Percentiles rank a stretch among this genome's conserved stretches.
Conservation (phyloP, 129 eudicot genomes). For the Smallanthus sonchifolius region DNA sequence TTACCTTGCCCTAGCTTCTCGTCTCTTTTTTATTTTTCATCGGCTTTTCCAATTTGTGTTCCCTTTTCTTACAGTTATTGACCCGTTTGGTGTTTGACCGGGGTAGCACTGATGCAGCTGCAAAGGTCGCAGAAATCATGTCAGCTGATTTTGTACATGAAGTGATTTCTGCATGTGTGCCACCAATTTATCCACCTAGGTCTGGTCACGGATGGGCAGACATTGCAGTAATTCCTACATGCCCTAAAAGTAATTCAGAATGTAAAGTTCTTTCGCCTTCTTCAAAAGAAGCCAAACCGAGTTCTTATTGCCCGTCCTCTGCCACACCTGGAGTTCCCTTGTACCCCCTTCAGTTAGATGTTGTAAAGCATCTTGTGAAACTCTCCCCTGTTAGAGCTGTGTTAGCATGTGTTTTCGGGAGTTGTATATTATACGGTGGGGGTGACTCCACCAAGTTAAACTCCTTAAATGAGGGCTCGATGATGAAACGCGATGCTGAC, state of each 20-base stretch:
- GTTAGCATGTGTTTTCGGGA: conserved; percentile 92
- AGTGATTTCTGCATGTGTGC: conserved; percentile 97
- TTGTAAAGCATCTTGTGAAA: conserved; percentile 88
- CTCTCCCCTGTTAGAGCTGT: conserved; percentile 94
- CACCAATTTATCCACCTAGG: conserved; percentile 95
- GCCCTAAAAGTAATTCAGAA: conserved; percentile 48
- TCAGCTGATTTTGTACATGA: conserved; percentile 95
- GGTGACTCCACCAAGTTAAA: conserved; percentile 57
- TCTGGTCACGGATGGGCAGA: conserved; percentile 98
- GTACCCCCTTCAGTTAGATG: conserved; percentile 90
- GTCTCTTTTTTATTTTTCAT: background rate
- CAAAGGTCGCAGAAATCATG: conserved; percentile 94
- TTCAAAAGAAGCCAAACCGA: conserved; percentile 69
- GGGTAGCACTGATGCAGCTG: conserved; percentile 99
- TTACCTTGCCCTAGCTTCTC: conserved; percentile 7
- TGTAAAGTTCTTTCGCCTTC: conserved; percentile 65
- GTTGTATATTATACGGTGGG: conserved; percentile 66
- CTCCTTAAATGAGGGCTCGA: conserved; percentile 58
- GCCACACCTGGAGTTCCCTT: conserved; percentile 79
- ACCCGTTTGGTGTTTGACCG: conserved; percentile 95
- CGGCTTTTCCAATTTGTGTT: background rate
- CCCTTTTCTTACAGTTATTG: conserved; percentile 53
- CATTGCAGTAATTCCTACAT: conserved; percentile 79
- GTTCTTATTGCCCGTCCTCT: conserved; percentile 60
- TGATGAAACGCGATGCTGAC: conserved; percentile 69